These are phyloP conservation scores for Mucor velutinosus DNA, from an alignment of 371 early-diverging fungal genomes.

Conservation along the genomic window DNA sequence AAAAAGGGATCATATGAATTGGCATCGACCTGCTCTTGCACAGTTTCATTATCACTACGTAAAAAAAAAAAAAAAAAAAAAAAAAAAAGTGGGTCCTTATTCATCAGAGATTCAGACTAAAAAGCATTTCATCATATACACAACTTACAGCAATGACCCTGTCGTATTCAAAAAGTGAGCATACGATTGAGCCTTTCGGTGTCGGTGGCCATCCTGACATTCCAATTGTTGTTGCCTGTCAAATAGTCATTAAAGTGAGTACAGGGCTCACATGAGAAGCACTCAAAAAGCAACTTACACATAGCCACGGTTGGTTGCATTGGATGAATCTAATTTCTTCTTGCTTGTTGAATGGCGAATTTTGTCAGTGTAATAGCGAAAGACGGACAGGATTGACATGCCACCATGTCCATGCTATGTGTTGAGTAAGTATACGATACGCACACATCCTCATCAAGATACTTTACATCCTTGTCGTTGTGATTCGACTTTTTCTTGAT, in stretches of 20 bases:
- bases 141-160: slow-evolving; percentile 40
- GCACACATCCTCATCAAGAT: neutral
- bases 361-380: slow-evolving; percentile 54
- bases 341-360: slow-evolving; percentile 41
- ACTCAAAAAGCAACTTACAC: slow-evolving; percentile 29
- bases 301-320: slow-evolving; percentile 41
- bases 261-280: too few relatives aligned
- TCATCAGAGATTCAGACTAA: neutral
- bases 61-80: neutral
- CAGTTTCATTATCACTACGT: slow-evolving; percentile 16
- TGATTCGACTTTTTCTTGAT: slow-evolving; percentile 50
- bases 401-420: slow-evolving; percentile 32
- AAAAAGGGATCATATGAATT: slow-evolving; percentile 58
- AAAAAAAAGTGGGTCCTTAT: neutral
- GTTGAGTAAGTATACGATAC: neutral
- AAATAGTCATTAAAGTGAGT: neutral
- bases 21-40: slow-evolving; percentile 3
- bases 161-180: slow-evolving; percentile 46
- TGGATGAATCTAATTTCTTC: slow-evolving; percentile 20
- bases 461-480: slow-evolving; percentile 37
- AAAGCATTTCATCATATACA: neutral
- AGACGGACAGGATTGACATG: slow-evolving; percentile 40
- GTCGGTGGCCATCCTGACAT: slow-evolving; percentile 33
- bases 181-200: slow-evolving; percentile 46
- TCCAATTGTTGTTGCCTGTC: slow-evolving; percentile 48